A percentile compares a stretch with the other conserved stretches of the same genome.
Evolutionary conservation across 768 basidiomycete genomes (phyloP).

Genomic region (Galerina sulciceps): DNA sequence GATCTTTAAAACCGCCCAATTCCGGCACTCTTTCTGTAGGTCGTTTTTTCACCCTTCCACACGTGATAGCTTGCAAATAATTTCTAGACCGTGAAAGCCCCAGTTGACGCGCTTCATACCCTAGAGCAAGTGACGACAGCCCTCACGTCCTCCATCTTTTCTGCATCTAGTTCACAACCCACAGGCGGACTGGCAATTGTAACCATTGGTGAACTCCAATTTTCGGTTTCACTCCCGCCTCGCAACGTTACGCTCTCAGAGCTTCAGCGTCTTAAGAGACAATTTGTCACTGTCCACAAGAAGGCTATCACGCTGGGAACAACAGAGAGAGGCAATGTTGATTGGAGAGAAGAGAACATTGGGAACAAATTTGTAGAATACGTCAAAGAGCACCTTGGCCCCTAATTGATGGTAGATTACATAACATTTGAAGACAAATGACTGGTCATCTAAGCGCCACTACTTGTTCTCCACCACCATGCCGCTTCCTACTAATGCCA

Average conservation of each 20-base stretch:
- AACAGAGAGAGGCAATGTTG: slow-evolving; percentile 74
- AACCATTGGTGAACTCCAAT: slow-evolving; percentile 42
- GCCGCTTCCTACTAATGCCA: slow-evolving; percentile 64
- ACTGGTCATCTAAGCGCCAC: slow-evolving; percentile 1
- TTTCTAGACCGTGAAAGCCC: slow-evolving; percentile 75
- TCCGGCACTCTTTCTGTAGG: slow-evolving; percentile 73
- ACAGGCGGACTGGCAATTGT: slow-evolving; percentile 58
- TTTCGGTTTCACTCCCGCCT: slow-evolving; percentile 65
- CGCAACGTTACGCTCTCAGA: slow-evolving; percentile 83
- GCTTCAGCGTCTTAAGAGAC: slow-evolving; percentile 86
- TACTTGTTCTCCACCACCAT: slow-evolving; percentile 40
- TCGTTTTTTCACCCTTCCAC: not conserved
- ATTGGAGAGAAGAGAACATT: slow-evolving; percentile 77
- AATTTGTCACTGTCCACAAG: slow-evolving; percentile 89
- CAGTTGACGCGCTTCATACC: slow-evolving; percentile 83
- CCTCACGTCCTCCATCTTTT: slow-evolving; percentile 74
- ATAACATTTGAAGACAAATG: not conserved
- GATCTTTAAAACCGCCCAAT: slow-evolving; percentile 85
- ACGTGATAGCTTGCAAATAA: not conserved
- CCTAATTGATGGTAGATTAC: not conserved
- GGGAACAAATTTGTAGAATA: slow-evolving; percentile 72
- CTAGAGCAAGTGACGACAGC: slow-evolving; percentile 79
- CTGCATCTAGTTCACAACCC: slow-evolving; percentile 44
- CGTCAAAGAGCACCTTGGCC: slow-evolving; percentile 65
- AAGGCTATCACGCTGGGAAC: slow-evolving; percentile 86